A percentile compares a stretch with the other conserved stretches of the same genome.
Evolutionary conservation across 805 yeast genomes (phyloP).

Genomic region (Kuraishia capsulata): DNA sequence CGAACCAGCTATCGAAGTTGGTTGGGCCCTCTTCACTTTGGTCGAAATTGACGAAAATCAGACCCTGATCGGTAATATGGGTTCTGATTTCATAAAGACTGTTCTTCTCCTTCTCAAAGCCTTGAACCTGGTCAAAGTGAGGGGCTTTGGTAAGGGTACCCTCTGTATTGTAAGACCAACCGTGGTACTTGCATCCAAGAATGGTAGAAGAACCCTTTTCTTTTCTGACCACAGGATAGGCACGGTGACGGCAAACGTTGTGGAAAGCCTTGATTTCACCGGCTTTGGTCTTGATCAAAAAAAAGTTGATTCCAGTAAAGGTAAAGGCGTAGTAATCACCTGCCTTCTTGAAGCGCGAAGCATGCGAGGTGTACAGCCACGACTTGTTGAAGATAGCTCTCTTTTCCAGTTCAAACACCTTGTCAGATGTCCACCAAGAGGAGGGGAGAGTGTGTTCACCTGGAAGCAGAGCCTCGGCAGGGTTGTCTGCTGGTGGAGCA

Average conservation of each 20-base stretch:
- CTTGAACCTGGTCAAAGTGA: constrained; percentile 49
- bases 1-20: constrained; percentile 44
- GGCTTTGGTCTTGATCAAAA: constrained; percentile 42
- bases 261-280: constrained; percentile 52
- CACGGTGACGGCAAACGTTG: constrained; percentile 58
- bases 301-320: constrained; percentile 44
- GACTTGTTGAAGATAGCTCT: constrained; percentile 47
- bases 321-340: constrained; percentile 48
- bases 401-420: constrained; percentile 49
- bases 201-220: constrained; percentile 49
- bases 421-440: constrained; percentile 57
- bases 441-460: constrained; percentile 52
- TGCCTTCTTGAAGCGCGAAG: constrained; percentile 42
- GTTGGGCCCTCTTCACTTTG: constrained; percentile 28
- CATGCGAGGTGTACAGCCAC: constrained; percentile 47
- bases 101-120: constrained; percentile 46
- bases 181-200: constrained; percentile 54
- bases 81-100: constrained; percentile 45
- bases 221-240: constrained; percentile 52
- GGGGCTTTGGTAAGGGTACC: constrained; percentile 55
- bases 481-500: constrained; percentile 18
- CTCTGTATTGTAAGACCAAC: constrained; percentile 58
- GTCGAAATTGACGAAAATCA: constrained; percentile 48
- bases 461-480: constrained; percentile 22
- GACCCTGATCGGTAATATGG: constrained; percentile 46